Evolutionary conservation across 192 early-diverging fungal genomes (phyloP), one percentile per base, ranked within the genome.

Genomic region (Endogone sp.): DNA sequence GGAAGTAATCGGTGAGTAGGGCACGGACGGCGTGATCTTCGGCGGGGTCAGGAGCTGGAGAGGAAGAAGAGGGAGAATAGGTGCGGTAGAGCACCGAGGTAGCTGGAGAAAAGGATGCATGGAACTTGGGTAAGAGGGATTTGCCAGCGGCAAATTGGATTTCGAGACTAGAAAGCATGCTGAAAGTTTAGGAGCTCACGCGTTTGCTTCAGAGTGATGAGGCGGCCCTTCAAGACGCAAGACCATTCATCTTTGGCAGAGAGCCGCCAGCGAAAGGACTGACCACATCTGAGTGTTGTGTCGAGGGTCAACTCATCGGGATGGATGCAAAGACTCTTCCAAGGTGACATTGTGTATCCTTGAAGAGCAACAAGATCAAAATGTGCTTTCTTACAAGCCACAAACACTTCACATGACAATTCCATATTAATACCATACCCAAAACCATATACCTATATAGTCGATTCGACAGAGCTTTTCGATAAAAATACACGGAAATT

Each of bases 261-360:
- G 27, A 77, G n/a, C 56, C 85, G 80, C 97, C 97, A 99, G 1
- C 92, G 86, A 75, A 99, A 99, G 24, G 90, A 82, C 73, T 99
- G 97, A 2, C 95, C 97, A 77, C 92, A 93, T 27, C 85, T 83
- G 29, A 99, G 83, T 2, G 95, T 95, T 2, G 85, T 88, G 13
- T 92, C 81, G 4, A 97, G 82, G 21, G 89, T 84, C 10, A 98
- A 80, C 64, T 95, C 92, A 29, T 70, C 71, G 6, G 89, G 87
- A 0, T 75, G 57, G 2, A 89, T 70, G 4, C 70, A 21, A 2
- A 90, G 72, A 70, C 87, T 80, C 11, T 56, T 61, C 88, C 87
- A 89, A 23, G 59, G 49, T 3, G 65, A 37, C 29, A 56, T 59
- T 21, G 72, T 63, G 44, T 56, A 31, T 37, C n/a, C n/a, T n/a